Evolutionary conservation across 495 filamentous ascomycete genomes (phyloP), one percentile per base, ranked within the genome.

Genomic region (Penicillium paxilli): DNA sequence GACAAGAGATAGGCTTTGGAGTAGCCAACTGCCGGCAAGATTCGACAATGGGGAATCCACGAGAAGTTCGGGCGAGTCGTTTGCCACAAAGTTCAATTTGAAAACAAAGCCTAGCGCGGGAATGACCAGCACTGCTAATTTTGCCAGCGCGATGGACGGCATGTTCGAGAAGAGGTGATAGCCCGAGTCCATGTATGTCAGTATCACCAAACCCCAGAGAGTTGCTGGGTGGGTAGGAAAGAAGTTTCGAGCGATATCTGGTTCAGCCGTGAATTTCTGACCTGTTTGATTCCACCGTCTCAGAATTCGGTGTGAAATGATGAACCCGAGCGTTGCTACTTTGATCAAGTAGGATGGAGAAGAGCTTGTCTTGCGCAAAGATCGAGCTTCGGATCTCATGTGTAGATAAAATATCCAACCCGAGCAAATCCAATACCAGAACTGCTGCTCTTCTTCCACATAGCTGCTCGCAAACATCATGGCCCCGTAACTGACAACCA

Each of bases 381-480:
- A 47, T 44, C 16, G 58, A 30, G 24, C 19, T 38, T 61, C 67
- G 44, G 69, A 76, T 68, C 79, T 87, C 28, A 87, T 59, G 50
- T 80, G 79, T 2, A 95, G 72, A 54, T 83, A 80, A 40, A 81
- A 71, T 37, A 89, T 72, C 92, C 92, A 99, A 2, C 80, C 86
- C 0, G 89, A 86, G 11, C 87, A 83, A 16, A 82, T 66, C 92
- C 92, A 96, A 68, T 98, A 97, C 94, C 94, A 99, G 69, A 96
- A 96, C 56, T 97, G 88, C 21, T 98, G 94, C 65, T 99, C 94
- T 69, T 99, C 94, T 65, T 99, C 94, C 21, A 99, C 90, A 64
- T 91, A 98, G 66, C 92, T 96, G 67, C 89, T 96, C 24, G 92
- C 92, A 71, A 98, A 98, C 91, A 97, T 98, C 87, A 96, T 92